A percentile compares a stretch with the other conserved stretches of the same genome.
Conservation (phyloP, 345 rosid species). For the Citrus trifoliata region DNA sequence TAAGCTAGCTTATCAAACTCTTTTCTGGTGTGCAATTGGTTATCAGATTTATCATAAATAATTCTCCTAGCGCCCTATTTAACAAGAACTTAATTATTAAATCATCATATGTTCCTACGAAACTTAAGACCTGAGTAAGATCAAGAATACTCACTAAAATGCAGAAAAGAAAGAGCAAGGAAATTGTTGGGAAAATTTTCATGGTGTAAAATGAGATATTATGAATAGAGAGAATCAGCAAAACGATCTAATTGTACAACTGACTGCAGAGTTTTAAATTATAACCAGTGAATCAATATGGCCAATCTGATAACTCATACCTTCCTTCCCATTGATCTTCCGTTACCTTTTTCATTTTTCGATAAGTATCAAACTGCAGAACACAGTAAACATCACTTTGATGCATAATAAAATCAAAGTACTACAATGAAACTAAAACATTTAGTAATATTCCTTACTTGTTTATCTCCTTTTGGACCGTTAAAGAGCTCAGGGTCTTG, state of each 20-base stretch:
- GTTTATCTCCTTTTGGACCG: constrained; percentile 91
- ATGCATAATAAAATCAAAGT: neutral
- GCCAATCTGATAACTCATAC: constrained; percentile 25
- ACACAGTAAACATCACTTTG: constrained; percentile 14
- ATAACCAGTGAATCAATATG: too few relatives aligned
- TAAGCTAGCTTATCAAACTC: neutral
- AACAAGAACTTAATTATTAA: neutral
- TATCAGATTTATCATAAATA: neutral
- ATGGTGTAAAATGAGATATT: neutral
- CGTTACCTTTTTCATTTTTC: constrained; percentile 77
- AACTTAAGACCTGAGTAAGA: neutral
- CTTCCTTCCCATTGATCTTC: constrained; percentile 91
- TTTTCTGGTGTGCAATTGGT: neutral
- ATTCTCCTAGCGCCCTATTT: neutral
- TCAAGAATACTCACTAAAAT: neutral
- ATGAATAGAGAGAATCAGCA: neutral
- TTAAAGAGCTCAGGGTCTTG: constrained; percentile 84
- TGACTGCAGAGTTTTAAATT: too few relatives aligned
- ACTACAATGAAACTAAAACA: neutral
- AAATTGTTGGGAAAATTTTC: neutral
- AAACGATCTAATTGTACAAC: neutral
- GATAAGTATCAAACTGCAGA: constrained; percentile 85
- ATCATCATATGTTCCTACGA: neutral
- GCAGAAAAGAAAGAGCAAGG: neutral
- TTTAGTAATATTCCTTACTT: constrained; percentile 39